Percentiles rank a stretch among this genome's conserved stretches.
Conservation (phyloP, 495 filamentous ascomycete species). For the Podospora fimiseda region DNA sequence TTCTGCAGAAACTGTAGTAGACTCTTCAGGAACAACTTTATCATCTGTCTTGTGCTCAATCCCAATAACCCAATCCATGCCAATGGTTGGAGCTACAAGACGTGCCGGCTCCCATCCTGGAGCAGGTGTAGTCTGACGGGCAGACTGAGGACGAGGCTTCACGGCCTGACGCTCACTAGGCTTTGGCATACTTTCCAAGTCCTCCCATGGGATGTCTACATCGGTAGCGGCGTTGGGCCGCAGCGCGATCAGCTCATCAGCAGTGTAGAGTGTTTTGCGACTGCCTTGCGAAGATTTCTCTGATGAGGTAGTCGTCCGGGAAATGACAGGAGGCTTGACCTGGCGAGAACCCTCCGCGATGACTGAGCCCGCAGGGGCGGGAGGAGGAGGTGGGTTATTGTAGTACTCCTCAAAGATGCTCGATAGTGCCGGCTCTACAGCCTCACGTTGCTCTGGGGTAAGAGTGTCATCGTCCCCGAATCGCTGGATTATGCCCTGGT, state of each 20-base stretch:
- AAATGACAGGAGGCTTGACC: background rate
- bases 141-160: background rate
- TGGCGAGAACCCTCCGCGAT: background rate
- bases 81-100: background rate
- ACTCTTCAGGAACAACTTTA: background rate
- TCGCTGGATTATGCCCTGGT: background rate
- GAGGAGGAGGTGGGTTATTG: background rate
- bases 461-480: background rate
- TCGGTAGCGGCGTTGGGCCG: background rate
- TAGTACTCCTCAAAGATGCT: background rate
- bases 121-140: background rate
- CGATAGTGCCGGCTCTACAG: background rate
- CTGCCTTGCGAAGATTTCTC: too few relatives aligned
- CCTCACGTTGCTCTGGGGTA: background rate
- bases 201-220: too few relatives aligned
- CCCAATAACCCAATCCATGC: slow-evolving; percentile 14
- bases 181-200: background rate
- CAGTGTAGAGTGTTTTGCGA: slow-evolving; percentile 2
- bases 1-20: background rate
- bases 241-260: slow-evolving; percentile 1
- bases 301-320: background rate
- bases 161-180: background rate
- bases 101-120: background rate
- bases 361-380: background rate
- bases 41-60: background rate